A percentile compares a stretch with the other conserved stretches of the same genome.
phyloP scores from a whole-genome alignment of 1,284 basidiomycete species.

The Austroboletus niveus region DNA sequence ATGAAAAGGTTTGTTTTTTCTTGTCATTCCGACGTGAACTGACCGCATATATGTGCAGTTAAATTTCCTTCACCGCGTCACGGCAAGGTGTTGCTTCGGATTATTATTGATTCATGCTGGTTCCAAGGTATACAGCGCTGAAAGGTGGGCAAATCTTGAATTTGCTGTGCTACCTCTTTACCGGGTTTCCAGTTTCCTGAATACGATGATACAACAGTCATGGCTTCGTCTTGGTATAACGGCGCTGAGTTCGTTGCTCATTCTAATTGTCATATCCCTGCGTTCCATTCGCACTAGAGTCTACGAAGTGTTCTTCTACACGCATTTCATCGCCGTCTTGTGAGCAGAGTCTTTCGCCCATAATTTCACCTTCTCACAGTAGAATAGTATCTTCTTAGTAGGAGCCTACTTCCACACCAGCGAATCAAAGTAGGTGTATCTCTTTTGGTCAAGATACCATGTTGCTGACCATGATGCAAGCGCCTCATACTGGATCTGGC shows the following conservation, averaged over 20 bases:
- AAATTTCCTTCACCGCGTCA: slow-evolving; percentile 52
- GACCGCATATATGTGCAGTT: slow-evolving; percentile 33
- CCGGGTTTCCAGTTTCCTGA: slow-evolving; percentile 5
- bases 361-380: background rate
- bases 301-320: slow-evolving; percentile 49
- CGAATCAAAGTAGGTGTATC: slow-evolving; percentile 1
- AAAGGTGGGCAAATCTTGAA: slow-evolving; percentile 10
- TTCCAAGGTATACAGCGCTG: slow-evolving; percentile 33
- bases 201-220: slow-evolving; percentile 2
- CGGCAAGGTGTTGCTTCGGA: slow-evolving; percentile 46
- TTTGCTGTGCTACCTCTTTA: background rate
- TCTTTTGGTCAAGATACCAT: slow-evolving; percentile 10
- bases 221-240: slow-evolving; percentile 44
- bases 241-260: slow-evolving; percentile 36
- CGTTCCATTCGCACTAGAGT: slow-evolving; percentile 41
- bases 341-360: slow-evolving; percentile 23
- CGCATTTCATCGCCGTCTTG: slow-evolving; percentile 42
- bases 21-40: background rate
- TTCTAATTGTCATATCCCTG: slow-evolving; percentile 42
- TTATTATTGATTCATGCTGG: slow-evolving; percentile 52
- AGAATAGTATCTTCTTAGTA: slow-evolving; percentile 39
- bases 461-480: slow-evolving; percentile 3
- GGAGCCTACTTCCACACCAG: slow-evolving; percentile 44
- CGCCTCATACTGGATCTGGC: slow-evolving; percentile 46
- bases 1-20: slow-evolving; percentile 46